These are phyloP conservation scores for Aspergillus ibericus DNA, from an alignment of 2,329 filamentous ascomycete species.

Conservation along the genomic window DNA sequence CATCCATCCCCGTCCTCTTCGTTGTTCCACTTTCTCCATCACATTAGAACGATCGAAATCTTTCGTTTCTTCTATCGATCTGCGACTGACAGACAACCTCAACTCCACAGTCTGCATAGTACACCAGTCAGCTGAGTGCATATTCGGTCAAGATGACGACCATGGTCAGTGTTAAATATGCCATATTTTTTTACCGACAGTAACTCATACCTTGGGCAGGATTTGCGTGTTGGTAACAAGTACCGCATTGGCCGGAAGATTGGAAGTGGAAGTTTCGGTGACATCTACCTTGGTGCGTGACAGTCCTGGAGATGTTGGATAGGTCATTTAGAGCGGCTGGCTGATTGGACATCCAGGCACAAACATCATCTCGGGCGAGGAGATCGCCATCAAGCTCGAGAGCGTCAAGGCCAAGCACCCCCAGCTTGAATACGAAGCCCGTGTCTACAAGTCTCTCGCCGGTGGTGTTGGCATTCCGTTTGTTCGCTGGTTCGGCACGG, in stretches of 20 bases:
- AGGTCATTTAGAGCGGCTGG: not conserved
- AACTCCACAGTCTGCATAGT: constrained; percentile 13
- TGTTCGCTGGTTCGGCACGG: constrained; percentile 98
- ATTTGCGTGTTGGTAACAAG: constrained; percentile 98
- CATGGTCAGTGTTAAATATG: constrained; percentile 32
- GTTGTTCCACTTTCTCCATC: not conserved
- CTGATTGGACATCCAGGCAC: constrained; percentile 62
- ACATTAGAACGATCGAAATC: not conserved
- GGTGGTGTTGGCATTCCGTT: constrained; percentile 98
- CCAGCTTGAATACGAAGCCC: constrained; percentile 97
- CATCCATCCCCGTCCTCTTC: not conserved
- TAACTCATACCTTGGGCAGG: constrained; percentile 57
- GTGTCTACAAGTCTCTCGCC: constrained; percentile 81
- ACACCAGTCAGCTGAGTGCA: constrained; percentile 34
- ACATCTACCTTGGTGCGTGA: constrained; percentile 81
- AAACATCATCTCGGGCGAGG: constrained; percentile 99
- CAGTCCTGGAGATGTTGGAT: not conserved
- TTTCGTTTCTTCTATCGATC: not conserved
- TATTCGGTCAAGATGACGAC: constrained; percentile 37
- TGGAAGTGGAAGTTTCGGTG: constrained; percentile 94
- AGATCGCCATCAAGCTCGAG: constrained; percentile 99
- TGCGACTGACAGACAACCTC: not conserved
- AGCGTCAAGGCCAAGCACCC: constrained; percentile 99
- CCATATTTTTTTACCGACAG: not conserved
- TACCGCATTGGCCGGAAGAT: constrained; percentile 99